phyloP scores from a whole-genome alignment of 805 yeast genomes.

The Scheffersomyces stipitis region DNA sequence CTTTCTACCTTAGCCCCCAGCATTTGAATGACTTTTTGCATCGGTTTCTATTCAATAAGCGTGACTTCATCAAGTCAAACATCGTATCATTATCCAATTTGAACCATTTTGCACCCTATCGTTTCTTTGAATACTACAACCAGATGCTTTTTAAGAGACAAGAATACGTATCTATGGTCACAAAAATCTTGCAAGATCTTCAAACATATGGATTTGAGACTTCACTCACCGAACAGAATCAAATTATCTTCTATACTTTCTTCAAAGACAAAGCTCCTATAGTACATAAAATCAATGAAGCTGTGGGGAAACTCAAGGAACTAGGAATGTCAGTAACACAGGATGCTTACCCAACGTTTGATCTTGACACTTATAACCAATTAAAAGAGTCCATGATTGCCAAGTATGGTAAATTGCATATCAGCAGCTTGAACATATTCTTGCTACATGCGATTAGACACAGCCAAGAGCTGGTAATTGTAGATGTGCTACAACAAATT shows the following conservation, averaged over 20 bases:
- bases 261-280: slow-evolving; percentile 28
- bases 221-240: slow-evolving; percentile 28
- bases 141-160: slow-evolving; percentile 18
- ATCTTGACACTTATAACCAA: slow-evolving; percentile 18
- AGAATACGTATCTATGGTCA: slow-evolving; percentile 18
- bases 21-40: slow-evolving; percentile 29
- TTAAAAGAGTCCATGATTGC: slow-evolving; percentile 12
- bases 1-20: slow-evolving; percentile 20
- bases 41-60: slow-evolving; percentile 17
- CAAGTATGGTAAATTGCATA: slow-evolving; percentile 6
- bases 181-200: slow-evolving; percentile 28
- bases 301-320: neutral
- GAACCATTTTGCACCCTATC: slow-evolving; percentile 1
- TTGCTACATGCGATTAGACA: slow-evolving; percentile 31
- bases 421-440: slow-evolving; percentile 24
- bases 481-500: slow-evolving; percentile 16
- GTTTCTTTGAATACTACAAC: slow-evolving; percentile 13
- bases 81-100: slow-evolving; percentile 12
- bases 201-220: slow-evolving; percentile 24
- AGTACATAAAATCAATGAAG: slow-evolving; percentile 9
- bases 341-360: slow-evolving; percentile 15
- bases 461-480: slow-evolving; percentile 16
- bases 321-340: slow-evolving; percentile 1
- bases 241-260: slow-evolving; percentile 27
- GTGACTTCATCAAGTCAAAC: slow-evolving; percentile 28